Conservation (phyloP, 768 basidiomycete species). For the Mycena pura region DNA sequence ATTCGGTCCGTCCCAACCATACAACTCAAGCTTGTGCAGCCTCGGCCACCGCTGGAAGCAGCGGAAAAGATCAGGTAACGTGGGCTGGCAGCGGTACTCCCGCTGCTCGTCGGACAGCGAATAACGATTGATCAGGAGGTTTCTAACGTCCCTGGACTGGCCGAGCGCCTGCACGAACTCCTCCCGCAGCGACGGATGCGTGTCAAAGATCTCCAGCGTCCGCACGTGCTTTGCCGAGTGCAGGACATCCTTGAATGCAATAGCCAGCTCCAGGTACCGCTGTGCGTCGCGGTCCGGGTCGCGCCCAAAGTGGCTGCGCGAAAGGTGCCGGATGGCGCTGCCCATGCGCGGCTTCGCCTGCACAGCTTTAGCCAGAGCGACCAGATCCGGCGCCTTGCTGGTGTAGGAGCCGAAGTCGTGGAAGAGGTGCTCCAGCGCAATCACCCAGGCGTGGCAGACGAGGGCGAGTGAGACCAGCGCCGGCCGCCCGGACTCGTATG, state of each 20-base stretch:
- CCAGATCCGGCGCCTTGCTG: background rate
- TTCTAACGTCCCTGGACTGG: slow-evolving; percentile 4
- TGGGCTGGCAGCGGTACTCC: slow-evolving; percentile 1
- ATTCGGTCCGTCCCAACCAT: slow-evolving; percentile 9
- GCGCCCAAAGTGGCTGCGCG: slow-evolving; percentile 8
- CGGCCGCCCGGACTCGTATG: slow-evolving; percentile 1
- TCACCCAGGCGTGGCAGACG: slow-evolving; percentile 1
- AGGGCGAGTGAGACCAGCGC: slow-evolving; percentile 7
- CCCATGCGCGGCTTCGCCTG: slow-evolving; percentile 1
- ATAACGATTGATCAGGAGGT: slow-evolving; percentile 2
- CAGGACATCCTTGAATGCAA: slow-evolving; percentile 11
- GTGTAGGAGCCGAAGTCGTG: slow-evolving; percentile 11
- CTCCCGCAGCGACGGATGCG: slow-evolving; percentile 5
- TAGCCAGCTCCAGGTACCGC: slow-evolving; percentile 3
- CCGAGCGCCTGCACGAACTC: slow-evolving; percentile 6
- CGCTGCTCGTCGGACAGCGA: background rate
- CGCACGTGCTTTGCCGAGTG: slow-evolving; percentile 1
- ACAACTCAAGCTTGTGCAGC: background rate
- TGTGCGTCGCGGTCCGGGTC: background rate
- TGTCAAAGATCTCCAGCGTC: background rate
- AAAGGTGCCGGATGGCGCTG: slow-evolving; percentile 2
- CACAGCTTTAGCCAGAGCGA: slow-evolving; percentile 1
- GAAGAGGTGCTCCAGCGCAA: slow-evolving; percentile 11
- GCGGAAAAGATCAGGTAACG: slow-evolving; percentile 8
- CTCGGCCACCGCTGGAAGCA: slow-evolving; percentile 4